phyloP scores from a whole-genome alignment of 1,284 basidiomycete species.

The Rhodotorula sp. region DNA sequence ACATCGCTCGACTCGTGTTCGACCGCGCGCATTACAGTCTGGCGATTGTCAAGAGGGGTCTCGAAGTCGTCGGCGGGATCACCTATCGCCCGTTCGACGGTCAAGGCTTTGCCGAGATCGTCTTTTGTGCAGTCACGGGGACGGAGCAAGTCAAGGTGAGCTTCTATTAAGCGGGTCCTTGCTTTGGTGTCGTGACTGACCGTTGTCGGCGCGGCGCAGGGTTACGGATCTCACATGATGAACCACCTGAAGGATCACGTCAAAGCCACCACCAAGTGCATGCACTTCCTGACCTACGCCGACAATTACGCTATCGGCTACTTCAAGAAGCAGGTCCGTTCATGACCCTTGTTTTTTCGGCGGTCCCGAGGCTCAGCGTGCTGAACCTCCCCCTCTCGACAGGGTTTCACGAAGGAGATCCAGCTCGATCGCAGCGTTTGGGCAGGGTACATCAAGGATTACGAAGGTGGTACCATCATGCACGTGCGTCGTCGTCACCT shows the following conservation, averaged over 20 bases:
- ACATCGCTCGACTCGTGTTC: slow-evolving; percentile 93
- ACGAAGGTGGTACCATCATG: slow-evolving; percentile 99
- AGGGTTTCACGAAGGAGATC: slow-evolving; percentile 95
- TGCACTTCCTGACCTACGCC: slow-evolving; percentile 95
- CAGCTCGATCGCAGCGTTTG: slow-evolving; percentile 83
- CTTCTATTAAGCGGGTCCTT: background rate
- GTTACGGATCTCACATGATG: slow-evolving; percentile 98
- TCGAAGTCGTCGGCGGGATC: slow-evolving; percentile 96
- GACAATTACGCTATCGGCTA: slow-evolving; percentile 96
- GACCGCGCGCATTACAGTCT: slow-evolving; percentile 87
- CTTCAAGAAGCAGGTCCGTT: slow-evolving; percentile 80
- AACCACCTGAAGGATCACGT: slow-evolving; percentile 97
- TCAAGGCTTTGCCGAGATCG: slow-evolving; percentile 94
- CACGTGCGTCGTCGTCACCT: slow-evolving; percentile 54
- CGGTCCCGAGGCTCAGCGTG: background rate
- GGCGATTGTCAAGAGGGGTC: slow-evolving; percentile 92
- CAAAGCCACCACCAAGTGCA: slow-evolving; percentile 72
- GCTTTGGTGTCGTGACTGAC: background rate
- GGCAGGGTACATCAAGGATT: slow-evolving; percentile 99
- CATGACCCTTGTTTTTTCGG: background rate
- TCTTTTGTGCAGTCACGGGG: slow-evolving; percentile 96
- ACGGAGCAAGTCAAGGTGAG: slow-evolving; percentile 93
- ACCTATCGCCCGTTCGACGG: slow-evolving; percentile 95
- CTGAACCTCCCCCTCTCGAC: background rate
- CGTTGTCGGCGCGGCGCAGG: slow-evolving; percentile 56